Evolutionary conservation across 495 filamentous ascomycete genomes (phyloP), one percentile per base, ranked within the genome.

Genomic region (Hypoxylon fragiforme): DNA sequence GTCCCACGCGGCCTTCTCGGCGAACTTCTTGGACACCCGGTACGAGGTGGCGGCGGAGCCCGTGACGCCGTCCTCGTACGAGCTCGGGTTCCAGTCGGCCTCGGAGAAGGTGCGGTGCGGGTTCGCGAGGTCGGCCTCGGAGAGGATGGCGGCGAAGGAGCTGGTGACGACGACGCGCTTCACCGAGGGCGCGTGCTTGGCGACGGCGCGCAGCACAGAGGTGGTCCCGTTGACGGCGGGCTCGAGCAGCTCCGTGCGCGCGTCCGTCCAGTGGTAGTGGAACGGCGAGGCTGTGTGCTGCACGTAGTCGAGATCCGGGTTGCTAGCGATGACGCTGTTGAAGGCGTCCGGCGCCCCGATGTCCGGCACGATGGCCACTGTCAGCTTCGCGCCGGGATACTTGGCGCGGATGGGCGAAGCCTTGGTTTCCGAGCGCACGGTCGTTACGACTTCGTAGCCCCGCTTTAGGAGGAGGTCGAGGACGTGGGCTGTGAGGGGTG

Each of bases 371-470:
- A 96, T 85, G 43, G 78, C 79, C 54, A 87, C 90, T 45, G 80
- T 80, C 9, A 97, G 83, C 60, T 86, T 83, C 14, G 81, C 84
- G 3, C 62, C 50, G 0, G 85, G 80, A 67, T 92, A 83, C 12
- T 85, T 84, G 14, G 82, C 70, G 13, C 83, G 80, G 66, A 96
- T 90, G 54, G 76, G 82, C 39, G 88, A 71, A 14, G 86, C 91
- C 67, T 97, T 97, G 15, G 83, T 81, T 44, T 88, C 77, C 2
- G 82, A 85, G 39, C 92, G 81, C 40, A 97, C 92, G 3, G 89
- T 96, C 7, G 90, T 89, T 11, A 94, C 83, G 9, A 94, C 89
- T 34, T 82, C 82, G 68, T 92, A 87, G 34, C 81, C 73, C 62
- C 77, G 79, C 51, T 84, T 66, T 28, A 92, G 75, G 20, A 95